Evolutionary conservation across 257 asterid genomes (phyloP).

Genomic region (Osmanthus fragrans): DNA sequence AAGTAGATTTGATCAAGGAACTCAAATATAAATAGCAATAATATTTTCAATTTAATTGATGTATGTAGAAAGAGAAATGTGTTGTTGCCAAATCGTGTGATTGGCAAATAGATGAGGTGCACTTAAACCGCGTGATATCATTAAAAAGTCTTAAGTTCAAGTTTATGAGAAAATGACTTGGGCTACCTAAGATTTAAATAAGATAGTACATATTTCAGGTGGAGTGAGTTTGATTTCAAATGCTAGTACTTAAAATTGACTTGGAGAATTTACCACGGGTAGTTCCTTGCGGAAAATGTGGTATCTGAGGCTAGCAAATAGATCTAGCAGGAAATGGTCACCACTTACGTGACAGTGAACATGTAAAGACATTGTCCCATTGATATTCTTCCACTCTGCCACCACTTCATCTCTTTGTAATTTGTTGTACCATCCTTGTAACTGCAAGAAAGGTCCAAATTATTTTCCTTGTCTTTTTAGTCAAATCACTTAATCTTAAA

Average conservation of each 20-base stretch:
- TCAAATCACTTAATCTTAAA: no score
- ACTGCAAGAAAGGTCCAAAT: slow-evolving; percentile 41
- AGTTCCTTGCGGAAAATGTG: slow-evolving; percentile 89
- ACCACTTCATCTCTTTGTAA: slow-evolving; percentile 93
- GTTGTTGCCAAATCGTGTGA: no score
- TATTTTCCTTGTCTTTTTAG: not conserved
- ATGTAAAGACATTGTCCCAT: slow-evolving; percentile 84
- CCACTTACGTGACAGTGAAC: slow-evolving; percentile 96
- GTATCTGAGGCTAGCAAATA: slow-evolving; percentile 66
- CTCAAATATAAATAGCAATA: no score
- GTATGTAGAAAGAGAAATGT: no score
- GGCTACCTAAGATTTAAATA: not conserved
- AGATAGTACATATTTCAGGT: not conserved
- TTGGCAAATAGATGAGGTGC: no score
- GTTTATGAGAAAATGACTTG: not conserved
- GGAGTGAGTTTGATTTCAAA: not conserved
- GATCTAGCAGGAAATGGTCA: slow-evolving; percentile 72
- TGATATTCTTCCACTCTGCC: slow-evolving; percentile 92
- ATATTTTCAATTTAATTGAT: not conserved
- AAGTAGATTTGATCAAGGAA: not conserved
- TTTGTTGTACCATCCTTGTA: slow-evolving; percentile 91
- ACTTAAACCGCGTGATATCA: no score
- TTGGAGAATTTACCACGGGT: slow-evolving; percentile 62
- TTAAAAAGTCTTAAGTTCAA: no score
- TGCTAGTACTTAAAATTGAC: not conserved